Evolutionary conservation across 305 asterid genomes (phyloP).

Genomic region (Solanum chacoense): DNA sequence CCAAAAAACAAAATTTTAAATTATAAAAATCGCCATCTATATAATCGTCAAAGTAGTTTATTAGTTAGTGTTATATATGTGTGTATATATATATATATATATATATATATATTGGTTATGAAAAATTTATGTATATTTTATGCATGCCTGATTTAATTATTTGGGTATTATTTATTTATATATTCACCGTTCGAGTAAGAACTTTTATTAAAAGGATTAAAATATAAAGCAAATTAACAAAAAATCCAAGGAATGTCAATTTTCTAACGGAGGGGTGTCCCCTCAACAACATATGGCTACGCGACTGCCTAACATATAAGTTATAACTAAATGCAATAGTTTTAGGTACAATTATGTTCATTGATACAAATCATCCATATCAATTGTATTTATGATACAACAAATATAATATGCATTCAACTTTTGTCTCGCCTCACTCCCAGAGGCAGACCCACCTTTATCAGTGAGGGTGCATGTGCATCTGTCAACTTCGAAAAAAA

Average conservation of each 20-base stretch:
- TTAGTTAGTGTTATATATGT: not conserved
- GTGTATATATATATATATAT: too few species aligned
- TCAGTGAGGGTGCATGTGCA: not conserved
- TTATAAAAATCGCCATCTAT: not conserved
- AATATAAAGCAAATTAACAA: too few species aligned
- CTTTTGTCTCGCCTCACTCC: not conserved
- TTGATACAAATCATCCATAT: not conserved
- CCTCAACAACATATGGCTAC: not conserved
- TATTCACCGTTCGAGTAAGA: too few species aligned
- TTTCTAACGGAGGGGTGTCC: not conserved
- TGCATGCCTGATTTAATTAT: not conserved
- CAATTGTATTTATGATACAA: too few species aligned
- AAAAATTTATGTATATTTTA: not conserved
- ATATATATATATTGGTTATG: too few species aligned
- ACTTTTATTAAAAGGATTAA: too few species aligned
- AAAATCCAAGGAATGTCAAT: not conserved
- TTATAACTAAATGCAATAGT: not conserved
- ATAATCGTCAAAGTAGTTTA: not conserved
- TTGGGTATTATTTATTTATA: too few species aligned
- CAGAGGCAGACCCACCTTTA: not conserved
- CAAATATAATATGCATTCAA: too few species aligned
- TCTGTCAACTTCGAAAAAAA: accelerated
- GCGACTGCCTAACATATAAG: not conserved
- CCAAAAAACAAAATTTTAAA: not conserved
- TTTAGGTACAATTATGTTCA: not conserved